Evolutionary conservation across 1,284 basidiomycete species (phyloP), one percentile per base, ranked within the genome.

Genomic region (Leccinum pachyderme): DNA sequence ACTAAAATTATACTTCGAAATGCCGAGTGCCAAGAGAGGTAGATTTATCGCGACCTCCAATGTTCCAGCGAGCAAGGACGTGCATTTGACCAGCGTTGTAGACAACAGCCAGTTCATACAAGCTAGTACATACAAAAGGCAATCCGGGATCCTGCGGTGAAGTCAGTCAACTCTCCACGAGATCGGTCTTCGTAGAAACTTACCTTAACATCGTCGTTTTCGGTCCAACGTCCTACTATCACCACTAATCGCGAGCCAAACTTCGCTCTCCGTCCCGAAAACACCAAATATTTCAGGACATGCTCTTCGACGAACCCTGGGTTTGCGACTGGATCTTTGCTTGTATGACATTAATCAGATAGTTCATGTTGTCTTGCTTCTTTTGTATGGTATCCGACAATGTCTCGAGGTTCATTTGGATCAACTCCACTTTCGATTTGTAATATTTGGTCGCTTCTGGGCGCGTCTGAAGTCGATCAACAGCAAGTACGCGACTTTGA

Each of bases 311-410:
- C 28, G 69, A 54, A 12, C 72, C 55, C 56, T 78, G 71, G 5
- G 76, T 61, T 61, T 78, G 74, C 27, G 70, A 70, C 62, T 86
- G 83, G 63, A 93, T 71, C 75, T 93, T 95, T 62, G 81, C 76
- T 71, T 93, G 89, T 72, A 95, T 80, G 49, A 93, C 77, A 64
- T 81, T 83, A 31, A 89, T 70, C 46, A 95, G 72, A 63, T 83
- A 85, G 65, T 83, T 86, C 75, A 91, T 79, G 69, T 94, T 94
- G 45, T 95, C 92, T 73, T 93, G 86, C 75, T 96, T 97, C 73
- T 87, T 89, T 71, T 86, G 80, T 59, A 96, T 89, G 32, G 91
- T 91, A 52, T 87, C 86, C 69, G 95, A 92, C 45, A 97, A 74
- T 24, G 83, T 82, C 37, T 93, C 90, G 44, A 95, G 79, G 68